phyloP scores from a whole-genome alignment of 176 grass and related monocot species.

The Phoenix dactylifera region DNA sequence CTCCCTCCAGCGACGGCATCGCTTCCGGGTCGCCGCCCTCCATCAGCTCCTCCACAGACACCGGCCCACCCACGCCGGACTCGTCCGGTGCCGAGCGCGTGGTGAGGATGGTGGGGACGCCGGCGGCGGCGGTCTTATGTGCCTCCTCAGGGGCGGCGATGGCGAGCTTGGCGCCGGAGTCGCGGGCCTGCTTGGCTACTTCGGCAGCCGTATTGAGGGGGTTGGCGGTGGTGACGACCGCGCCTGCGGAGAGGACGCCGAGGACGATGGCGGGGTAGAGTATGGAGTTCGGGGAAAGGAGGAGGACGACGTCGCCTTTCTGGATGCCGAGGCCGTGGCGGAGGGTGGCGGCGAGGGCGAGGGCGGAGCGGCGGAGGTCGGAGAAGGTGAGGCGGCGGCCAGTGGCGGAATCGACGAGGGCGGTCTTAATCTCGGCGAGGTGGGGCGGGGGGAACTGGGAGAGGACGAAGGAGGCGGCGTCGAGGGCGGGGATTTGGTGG shows the following conservation, averaged over 20 bases:
- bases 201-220: slow-evolving; percentile 15
- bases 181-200: slow-evolving; percentile 24
- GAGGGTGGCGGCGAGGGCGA: slow-evolving; percentile 45
- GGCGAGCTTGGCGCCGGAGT: slow-evolving; percentile 15
- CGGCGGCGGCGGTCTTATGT: slow-evolving; percentile 12
- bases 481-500: not conserved
- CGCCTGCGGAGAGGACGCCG: slow-evolving; percentile 33
- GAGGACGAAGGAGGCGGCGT: slow-evolving; percentile 29
- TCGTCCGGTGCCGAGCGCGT: not conserved
- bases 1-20: not conserved
- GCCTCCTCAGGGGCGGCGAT: slow-evolving; percentile 15
- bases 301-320: slow-evolving; percentile 33
- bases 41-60: slow-evolving; percentile 57
- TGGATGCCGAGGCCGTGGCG: slow-evolving; percentile 37
- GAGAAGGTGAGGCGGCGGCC: slow-evolving; percentile 28
- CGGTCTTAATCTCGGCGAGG: not conserved
- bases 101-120: slow-evolving; percentile 31
- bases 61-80: not conserved
- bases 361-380: slow-evolving; percentile 20
- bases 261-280: slow-evolving; percentile 34
- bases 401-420: slow-evolving; percentile 25
- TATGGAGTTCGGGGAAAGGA: slow-evolving; percentile 29
- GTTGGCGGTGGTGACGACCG: slow-evolving; percentile 25
- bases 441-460: slow-evolving; percentile 15
- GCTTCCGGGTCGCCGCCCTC: slow-evolving; percentile 27